These are phyloP conservation scores for Neopestalotiopsis clavispora DNA, from an alignment of 2,329 filamentous ascomycete species.

Conservation along the genomic window DNA sequence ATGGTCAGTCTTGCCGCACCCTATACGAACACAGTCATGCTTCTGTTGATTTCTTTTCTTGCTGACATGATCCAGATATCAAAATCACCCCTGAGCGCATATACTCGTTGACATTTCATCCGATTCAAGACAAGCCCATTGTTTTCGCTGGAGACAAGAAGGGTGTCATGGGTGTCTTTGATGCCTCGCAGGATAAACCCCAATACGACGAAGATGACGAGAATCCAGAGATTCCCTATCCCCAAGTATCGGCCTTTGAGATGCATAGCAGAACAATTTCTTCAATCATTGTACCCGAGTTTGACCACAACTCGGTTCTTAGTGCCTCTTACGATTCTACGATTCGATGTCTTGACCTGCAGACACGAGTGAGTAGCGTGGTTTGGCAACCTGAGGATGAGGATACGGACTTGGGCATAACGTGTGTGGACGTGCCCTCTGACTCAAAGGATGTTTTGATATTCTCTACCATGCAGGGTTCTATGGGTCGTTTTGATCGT, in stretches of 20 bases:
- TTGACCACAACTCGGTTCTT: conserved; percentile 76
- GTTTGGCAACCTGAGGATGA: conserved; percentile 77
- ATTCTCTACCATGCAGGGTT: conserved; percentile 86
- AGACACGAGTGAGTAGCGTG: conserved; percentile 79
- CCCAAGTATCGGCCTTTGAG: conserved; percentile 87
- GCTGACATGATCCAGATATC: conserved; percentile 63
- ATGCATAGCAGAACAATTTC: conserved; percentile 88
- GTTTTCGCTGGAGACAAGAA: conserved; percentile 95
- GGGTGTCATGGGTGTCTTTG: conserved; percentile 88
- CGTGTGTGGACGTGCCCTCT: conserved; percentile 78
- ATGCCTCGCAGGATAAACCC: conserved; percentile 74
- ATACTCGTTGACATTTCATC: conserved; percentile 89
- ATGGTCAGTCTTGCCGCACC: conserved; percentile 57
- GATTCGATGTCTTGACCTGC: conserved; percentile 83
- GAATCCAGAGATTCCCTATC: conserved; percentile 69
- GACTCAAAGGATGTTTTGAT: conserved; percentile 76
- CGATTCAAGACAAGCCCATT: conserved; percentile 81
- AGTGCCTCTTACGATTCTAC: conserved; percentile 93
- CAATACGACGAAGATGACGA: conserved; percentile 66
- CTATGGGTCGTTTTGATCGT: conserved; percentile 81
- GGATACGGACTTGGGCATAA: conserved; percentile 77
- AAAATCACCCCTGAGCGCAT: conserved; percentile 89
- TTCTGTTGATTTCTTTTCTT: not conserved
- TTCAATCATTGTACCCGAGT: conserved; percentile 77
- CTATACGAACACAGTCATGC: not conserved